phyloP scores from a whole-genome alignment of 768 basidiomycete genomes.

The Arthromyces matolae region DNA sequence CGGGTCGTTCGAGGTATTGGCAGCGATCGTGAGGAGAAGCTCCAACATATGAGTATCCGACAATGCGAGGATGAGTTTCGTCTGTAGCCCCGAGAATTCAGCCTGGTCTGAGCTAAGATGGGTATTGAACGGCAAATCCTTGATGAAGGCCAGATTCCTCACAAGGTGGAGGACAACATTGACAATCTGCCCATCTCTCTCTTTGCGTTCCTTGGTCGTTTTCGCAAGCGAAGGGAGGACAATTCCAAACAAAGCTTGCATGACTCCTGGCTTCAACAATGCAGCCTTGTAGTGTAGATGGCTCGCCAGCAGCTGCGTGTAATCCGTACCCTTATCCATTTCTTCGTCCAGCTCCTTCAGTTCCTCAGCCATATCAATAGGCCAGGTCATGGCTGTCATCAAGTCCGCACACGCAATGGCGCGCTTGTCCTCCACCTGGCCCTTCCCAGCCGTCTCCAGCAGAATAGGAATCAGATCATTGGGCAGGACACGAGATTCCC shows the following conservation, averaged over 20 bases:
- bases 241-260: constrained; percentile 71
- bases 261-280: constrained; percentile 61
- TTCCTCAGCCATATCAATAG: constrained; percentile 93
- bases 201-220: constrained; percentile 58
- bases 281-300: constrained; percentile 90
- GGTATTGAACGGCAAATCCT: constrained; percentile 73
- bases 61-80: constrained; percentile 66
- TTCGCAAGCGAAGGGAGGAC: constrained; percentile 79
- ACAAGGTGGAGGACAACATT: constrained; percentile 85
- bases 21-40: constrained; percentile 80
- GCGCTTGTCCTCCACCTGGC: constrained; percentile 74
- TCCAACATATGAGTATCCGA: constrained; percentile 71
- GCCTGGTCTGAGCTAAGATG: constrained; percentile 73
- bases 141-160: constrained; percentile 93
- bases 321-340: constrained; percentile 78
- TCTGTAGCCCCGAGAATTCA: constrained; percentile 76
- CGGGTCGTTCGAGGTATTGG: constrained; percentile 71
- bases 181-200: constrained; percentile 83
- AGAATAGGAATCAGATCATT: constrained; percentile 90
- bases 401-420: constrained; percentile 84
- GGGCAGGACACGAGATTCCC: constrained; percentile 78
- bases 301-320: constrained; percentile 74
- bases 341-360: constrained; percentile 89
- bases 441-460: constrained; percentile 73
- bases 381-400: constrained; percentile 98